Base-by-base conservation (phyloP, 371 early-diverging fungal species). In the Mucor velutinosus region DNA sequence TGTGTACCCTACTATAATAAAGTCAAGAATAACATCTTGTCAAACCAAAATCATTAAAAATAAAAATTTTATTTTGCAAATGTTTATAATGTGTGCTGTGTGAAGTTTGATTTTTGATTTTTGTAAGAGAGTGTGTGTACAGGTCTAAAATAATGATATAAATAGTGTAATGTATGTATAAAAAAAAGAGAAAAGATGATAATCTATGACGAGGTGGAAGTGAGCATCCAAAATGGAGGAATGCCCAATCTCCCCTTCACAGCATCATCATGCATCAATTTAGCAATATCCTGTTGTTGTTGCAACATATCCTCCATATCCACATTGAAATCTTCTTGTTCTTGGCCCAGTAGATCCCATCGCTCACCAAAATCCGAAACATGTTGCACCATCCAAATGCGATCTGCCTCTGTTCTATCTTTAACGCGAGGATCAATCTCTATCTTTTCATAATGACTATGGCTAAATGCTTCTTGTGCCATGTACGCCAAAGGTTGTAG, bases 211-310 rank as follows among this genome's bases (percentile, higher is more conserved):
- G 62, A 49, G 6, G 68, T 65, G 19, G 75, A 74, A 23, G 66
- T 69, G 6, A 75, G 49, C 73, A 75, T 75, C 78, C 78, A 77
- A 39, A 72, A 75, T 58, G 70, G 66, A 12, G 78, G 75, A 12
- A 77, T 73, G 15, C 78, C 78, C 21, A 71, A 51, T 53, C 73
- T 59, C 33, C 73, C 73, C 60, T 76, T 76, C 11, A 65, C 43
- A 49, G 70, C 68, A 65, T 76, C 76, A 10, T 76, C 73, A 25
- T 70, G 58, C 47, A 73, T 70, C 25, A 76, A 29, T 39, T 66
- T 70, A 7, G 56, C 35, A 59, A 73, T 67, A 61, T 70, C 67
- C 14, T 67, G 65, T 29, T 64, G 56, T 10, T 58, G 11, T 4
- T 35, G 55, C 23, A 51, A 25, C 2, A 7, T 51, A 25, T 51